A percentile compares a stretch with the other conserved stretches of the same genome.
These are phyloP conservation scores for Trifolium pratense DNA, from an alignment of 306 rosid species.

Conservation along the genomic window DNA sequence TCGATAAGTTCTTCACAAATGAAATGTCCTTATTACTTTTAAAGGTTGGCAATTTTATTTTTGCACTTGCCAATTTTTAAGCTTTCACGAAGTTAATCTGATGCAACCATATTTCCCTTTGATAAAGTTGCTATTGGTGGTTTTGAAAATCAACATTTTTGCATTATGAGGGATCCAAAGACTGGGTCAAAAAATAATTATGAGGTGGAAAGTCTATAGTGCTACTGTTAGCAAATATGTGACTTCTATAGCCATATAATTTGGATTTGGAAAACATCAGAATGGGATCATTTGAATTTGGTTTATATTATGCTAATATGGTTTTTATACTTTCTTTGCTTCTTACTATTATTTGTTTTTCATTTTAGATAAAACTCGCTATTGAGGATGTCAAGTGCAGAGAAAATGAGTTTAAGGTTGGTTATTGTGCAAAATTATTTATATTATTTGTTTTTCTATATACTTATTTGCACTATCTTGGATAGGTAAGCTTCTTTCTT, in stretches of 20 bases:
- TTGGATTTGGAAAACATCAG: slow-evolving; percentile 15
- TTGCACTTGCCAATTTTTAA: slow-evolving; percentile 24
- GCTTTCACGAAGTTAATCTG: slow-evolving; percentile 21
- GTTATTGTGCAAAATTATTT: slow-evolving; percentile 37
- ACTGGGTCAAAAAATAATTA: slow-evolving; percentile 6
- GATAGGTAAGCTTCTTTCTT: background rate
- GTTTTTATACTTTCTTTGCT: slow-evolving; percentile 17
- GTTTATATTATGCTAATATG: slow-evolving; percentile 22
- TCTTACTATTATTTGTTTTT: slow-evolving; percentile 34
- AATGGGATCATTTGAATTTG: slow-evolving; percentile 4
- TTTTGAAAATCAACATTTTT: slow-evolving; percentile 30
- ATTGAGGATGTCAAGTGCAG: slow-evolving; percentile 64
- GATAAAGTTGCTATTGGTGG: slow-evolving; percentile 10
- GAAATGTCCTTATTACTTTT: slow-evolving; percentile 31
- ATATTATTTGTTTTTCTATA: background rate
- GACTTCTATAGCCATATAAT: slow-evolving; percentile 18
- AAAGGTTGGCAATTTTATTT: slow-evolving; percentile 4
- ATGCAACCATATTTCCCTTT: background rate
- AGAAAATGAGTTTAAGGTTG: slow-evolving; percentile 67
- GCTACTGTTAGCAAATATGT: slow-evolving; percentile 23
- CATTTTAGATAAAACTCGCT: slow-evolving; percentile 62
- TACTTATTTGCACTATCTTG: background rate
- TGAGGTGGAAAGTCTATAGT: slow-evolving; percentile 3
- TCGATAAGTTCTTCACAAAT: slow-evolving; percentile 17
- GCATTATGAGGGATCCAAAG: slow-evolving; percentile 2